Conservation (phyloP, 768 basidiomycete species). For the Hygrophorus pudorinus region DNA sequence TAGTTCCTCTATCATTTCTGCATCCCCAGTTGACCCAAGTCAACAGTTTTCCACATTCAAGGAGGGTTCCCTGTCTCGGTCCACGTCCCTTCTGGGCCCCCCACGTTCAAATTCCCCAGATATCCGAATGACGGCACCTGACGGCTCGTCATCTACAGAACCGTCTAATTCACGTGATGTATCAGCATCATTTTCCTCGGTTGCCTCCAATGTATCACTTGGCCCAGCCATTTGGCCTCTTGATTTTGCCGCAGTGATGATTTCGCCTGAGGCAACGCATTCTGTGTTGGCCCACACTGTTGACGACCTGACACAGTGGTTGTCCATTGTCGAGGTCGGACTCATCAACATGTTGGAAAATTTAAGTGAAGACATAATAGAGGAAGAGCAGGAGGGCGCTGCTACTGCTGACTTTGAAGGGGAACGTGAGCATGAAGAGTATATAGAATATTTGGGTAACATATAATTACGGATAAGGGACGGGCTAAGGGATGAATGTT, state of each 20-base stretch:
- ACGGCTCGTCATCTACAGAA: constrained; percentile 17
- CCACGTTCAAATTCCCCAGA: constrained; percentile 23
- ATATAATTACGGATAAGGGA: too few species aligned
- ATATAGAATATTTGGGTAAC: too few species aligned
- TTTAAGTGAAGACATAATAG: constrained; percentile 40
- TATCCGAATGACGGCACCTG: constrained; percentile 11
- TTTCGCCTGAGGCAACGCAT: constrained; percentile 50
- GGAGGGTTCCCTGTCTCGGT: constrained; percentile 13
- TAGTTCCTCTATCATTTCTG: constrained; percentile 17
- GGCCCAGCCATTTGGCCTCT: constrained; percentile 51
- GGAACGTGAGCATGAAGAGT: too few species aligned
- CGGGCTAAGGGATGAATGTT: too few species aligned
- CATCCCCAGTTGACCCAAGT: constrained; percentile 1
- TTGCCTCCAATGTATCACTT: constrained; percentile 16
- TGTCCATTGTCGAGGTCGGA: constrained; percentile 64
- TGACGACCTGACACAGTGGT: constrained; percentile 67
- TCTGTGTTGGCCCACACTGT: constrained; percentile 63
- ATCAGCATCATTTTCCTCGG: constrained; percentile 24
- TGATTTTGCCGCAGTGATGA: constrained; percentile 47
- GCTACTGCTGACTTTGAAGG: background rate
- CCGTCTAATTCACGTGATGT: constrained; percentile 19
- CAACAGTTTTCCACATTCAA: constrained; percentile 12
- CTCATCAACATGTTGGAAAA: constrained; percentile 56
- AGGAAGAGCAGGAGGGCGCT: constrained; percentile 48
- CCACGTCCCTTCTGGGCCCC: constrained; percentile 28